Evolutionary conservation across 2,329 filamentous ascomycete genomes (phyloP).

Genomic region (Eutypella sp.): DNA sequence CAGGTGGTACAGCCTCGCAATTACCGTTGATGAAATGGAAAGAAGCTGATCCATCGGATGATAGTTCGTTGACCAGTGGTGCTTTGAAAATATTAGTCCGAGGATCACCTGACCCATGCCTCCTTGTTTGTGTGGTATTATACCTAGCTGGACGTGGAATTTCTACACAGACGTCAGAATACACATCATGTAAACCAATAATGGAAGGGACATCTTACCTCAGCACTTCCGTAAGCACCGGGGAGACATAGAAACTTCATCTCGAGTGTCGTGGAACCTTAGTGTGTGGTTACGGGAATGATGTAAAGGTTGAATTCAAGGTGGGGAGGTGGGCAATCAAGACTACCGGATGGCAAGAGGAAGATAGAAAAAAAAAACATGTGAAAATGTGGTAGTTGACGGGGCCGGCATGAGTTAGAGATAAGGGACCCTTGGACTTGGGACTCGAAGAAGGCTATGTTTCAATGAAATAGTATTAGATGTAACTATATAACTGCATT

Average conservation of each 20-base stretch:
- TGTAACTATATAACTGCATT: background rate
- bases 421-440: background rate
- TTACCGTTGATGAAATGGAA: slow-evolving; percentile 50
- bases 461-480: background rate
- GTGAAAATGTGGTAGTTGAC: background rate
- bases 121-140: slow-evolving; percentile 5
- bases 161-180: slow-evolving; percentile 33
- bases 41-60: slow-evolving; percentile 38
- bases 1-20: slow-evolving; percentile 43
- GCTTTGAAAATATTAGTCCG: slow-evolving; percentile 26
- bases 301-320: background rate
- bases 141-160: slow-evolving; percentile 51
- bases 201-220: slow-evolving; percentile 16
- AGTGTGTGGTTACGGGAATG: background rate
- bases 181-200: slow-evolving; percentile 8
- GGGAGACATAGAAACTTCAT: slow-evolving; percentile 56
- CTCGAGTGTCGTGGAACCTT: slow-evolving; percentile 13
- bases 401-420: background rate
- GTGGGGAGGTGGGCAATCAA: background rate
- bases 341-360: background rate
- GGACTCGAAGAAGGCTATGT: background rate
- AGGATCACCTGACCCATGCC: slow-evolving; percentile 3
- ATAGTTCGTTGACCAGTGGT: slow-evolving; percentile 44
- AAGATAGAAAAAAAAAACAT: no score
- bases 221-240: slow-evolving; percentile 53